Evolutionary conservation across 2,329 filamentous ascomycete genomes (phyloP), one percentile per base, ranked within the genome.

Genomic region (Plectosphaerella cucumerina): DNA sequence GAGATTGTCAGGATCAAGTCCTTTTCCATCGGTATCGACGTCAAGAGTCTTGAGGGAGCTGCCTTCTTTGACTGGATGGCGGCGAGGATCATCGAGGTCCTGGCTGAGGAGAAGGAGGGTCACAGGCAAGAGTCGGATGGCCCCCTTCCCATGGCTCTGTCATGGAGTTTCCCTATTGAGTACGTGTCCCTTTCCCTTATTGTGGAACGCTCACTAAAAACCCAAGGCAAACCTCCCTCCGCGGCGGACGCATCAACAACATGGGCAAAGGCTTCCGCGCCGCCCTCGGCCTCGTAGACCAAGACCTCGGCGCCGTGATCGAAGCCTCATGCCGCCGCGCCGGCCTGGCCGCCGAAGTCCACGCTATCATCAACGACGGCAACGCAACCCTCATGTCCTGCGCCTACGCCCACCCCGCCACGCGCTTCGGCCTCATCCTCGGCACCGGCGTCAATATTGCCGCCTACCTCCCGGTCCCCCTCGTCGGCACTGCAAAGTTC

Each of bases 141-240:
- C 73, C 23, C 34, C 4, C 67, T 87, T 48, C 77, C 76, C 9
- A 72, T 86, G 68, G 83, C 83, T 1, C 64, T 87, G 54, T 81
- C 84, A 6, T 87, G 84, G 83, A 87, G 84, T 52, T 88, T 88
- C 58, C 84, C 84, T 22, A 82, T 87, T 43, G 80, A 87, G 83
- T 86, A 71, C 62, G 81, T 72, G 26, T 23, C 44, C n/a, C 31
- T 6, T 41, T 12, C 18, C 18, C 37, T 47, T 21, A 33, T 20
- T 6, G 6, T 17, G 17, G 15, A 14, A 26, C 34, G n/a, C 23
- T 20, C 26, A 44, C 49, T 49, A 15, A 58, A 60, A 18, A n/a
- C 47, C 21, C 35, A 48, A 85, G 82, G 56, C 84, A 87, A 78
- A 84, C 81, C 12, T 85, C 83, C 3, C 67, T 84, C 26, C 76